These are phyloP conservation scores for Peniophora sp. DNA, from an alignment of 1,284 basidiomycete species.

Conservation along the genomic window DNA sequence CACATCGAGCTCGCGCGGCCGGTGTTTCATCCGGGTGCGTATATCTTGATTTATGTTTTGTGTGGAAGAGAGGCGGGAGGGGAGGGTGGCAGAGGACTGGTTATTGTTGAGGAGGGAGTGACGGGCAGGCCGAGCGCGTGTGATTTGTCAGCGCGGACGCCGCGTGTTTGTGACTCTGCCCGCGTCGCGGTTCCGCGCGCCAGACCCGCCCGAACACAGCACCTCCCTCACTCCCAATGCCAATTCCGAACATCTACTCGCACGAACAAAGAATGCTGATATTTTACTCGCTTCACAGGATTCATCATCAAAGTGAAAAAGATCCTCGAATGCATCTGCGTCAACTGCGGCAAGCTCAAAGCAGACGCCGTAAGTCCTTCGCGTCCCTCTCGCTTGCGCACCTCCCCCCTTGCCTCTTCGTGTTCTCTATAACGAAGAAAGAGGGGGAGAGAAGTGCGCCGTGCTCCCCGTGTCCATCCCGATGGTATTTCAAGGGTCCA, in stretches of 20 bases:
- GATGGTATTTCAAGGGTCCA: conserved; percentile 27
- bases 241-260: no score
- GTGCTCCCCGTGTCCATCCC: no score
- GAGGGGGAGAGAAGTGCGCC: no score
- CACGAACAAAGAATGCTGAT: no score
- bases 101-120: background rate
- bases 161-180: background rate
- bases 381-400: conserved; percentile 80
- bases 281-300: conserved; percentile 39
- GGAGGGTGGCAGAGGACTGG: no score
- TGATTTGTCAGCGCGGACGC: background rate
- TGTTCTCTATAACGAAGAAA: no score
- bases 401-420: conserved; percentile 89
- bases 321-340: conserved; percentile 97
- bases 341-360: conserved; percentile 97
- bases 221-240: no score
- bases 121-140: background rate
- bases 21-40: conserved; percentile 91
- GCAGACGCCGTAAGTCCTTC: conserved; percentile 86
- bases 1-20: conserved; percentile 96
- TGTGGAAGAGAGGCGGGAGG: no score
- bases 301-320: conserved; percentile 99
- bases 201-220: no score
- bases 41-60: background rate
- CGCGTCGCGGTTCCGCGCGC: no score